phyloP scores from a whole-genome alignment of 768 basidiomycete species.

The Lentinula edodes region DNA sequence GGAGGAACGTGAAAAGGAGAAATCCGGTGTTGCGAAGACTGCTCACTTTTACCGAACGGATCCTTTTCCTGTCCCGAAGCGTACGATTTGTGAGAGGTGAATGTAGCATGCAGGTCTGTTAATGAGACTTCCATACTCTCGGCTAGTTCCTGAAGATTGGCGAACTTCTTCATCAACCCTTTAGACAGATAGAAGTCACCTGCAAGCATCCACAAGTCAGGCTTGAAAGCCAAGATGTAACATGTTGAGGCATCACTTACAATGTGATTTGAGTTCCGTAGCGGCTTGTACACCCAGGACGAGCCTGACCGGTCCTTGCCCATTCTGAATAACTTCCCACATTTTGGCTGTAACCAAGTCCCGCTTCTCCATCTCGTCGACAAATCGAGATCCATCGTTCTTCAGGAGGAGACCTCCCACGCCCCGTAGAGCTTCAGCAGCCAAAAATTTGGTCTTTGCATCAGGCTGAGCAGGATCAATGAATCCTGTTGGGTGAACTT shows the following conservation, averaged over 20 bases:
- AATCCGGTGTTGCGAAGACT: neutral
- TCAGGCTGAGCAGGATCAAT: slow-evolving; percentile 71
- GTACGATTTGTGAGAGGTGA: slow-evolving; percentile 9
- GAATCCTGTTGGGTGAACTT: slow-evolving; percentile 60
- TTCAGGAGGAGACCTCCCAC: slow-evolving; percentile 73
- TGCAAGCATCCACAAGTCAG: neutral
- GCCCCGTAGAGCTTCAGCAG: slow-evolving; percentile 78
- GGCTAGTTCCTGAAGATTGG: slow-evolving; percentile 15
- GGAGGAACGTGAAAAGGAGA: neutral
- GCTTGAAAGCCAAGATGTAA: neutral
- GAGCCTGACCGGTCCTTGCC: slow-evolving; percentile 17
- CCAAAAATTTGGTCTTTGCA: slow-evolving; percentile 73
- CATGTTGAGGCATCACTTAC: slow-evolving; percentile 7
- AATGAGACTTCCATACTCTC: slow-evolving; percentile 11
- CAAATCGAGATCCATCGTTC: slow-evolving; percentile 63
- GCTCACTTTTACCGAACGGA: slow-evolving; percentile 13
- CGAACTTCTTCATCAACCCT: slow-evolving; percentile 18
- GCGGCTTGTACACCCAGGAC: slow-evolving; percentile 14
- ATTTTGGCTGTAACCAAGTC: slow-evolving; percentile 18
- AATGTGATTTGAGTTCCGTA: slow-evolving; percentile 16
- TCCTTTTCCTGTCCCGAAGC: slow-evolving; percentile 13
- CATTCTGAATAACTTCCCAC: slow-evolving; percentile 15
- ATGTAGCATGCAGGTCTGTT: slow-evolving; percentile 11
- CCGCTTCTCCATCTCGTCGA: slow-evolving; percentile 68
- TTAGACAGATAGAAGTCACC: slow-evolving; percentile 22